These are phyloP conservation scores for Cochlearia excelsa DNA, from an alignment of 345 rosid species.

Conservation along the genomic window DNA sequence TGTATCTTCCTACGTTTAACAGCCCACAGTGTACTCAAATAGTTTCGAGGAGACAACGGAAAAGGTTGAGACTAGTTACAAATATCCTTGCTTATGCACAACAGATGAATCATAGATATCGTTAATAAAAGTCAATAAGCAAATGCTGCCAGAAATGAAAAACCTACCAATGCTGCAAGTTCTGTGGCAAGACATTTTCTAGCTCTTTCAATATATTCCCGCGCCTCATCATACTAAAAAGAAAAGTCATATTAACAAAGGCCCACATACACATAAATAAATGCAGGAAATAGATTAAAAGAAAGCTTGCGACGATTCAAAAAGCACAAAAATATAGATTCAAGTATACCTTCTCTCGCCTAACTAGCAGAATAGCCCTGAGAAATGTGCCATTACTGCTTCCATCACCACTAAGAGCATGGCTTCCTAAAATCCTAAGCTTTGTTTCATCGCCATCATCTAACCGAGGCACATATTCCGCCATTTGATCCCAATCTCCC, in stretches of 20 bases:
- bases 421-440: slow-evolving; percentile 75
- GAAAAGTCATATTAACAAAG: neutral
- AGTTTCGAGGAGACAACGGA: neutral
- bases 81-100: slow-evolving; percentile 9
- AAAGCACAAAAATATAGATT: slow-evolving; percentile 3
- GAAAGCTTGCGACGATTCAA: slow-evolving; percentile 15
- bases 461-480: slow-evolving; percentile 87
- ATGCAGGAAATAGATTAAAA: slow-evolving; percentile 2
- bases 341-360: slow-evolving; percentile 60
- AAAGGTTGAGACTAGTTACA: slow-evolving; percentile 18
- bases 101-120: slow-evolving; percentile 4
- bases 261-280: slow-evolving; percentile 3
- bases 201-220: slow-evolving; percentile 90
- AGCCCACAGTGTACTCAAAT: too few relatives aligned
- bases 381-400: slow-evolving; percentile 92
- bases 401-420: slow-evolving; percentile 86
- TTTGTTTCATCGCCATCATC: slow-evolving; percentile 96
- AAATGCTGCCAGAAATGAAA: slow-evolving; percentile 24
- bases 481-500: slow-evolving; percentile 99
- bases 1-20: too few relatives aligned
- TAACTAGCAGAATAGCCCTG: slow-evolving; percentile 90
- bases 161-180: slow-evolving; percentile 93
- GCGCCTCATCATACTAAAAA: slow-evolving; percentile 86
- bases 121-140: neutral
- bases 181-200: slow-evolving; percentile 96